Conservation (phyloP, 176 grass and related monocot genomes). For the Cenchrus fungigraminus region DNA sequence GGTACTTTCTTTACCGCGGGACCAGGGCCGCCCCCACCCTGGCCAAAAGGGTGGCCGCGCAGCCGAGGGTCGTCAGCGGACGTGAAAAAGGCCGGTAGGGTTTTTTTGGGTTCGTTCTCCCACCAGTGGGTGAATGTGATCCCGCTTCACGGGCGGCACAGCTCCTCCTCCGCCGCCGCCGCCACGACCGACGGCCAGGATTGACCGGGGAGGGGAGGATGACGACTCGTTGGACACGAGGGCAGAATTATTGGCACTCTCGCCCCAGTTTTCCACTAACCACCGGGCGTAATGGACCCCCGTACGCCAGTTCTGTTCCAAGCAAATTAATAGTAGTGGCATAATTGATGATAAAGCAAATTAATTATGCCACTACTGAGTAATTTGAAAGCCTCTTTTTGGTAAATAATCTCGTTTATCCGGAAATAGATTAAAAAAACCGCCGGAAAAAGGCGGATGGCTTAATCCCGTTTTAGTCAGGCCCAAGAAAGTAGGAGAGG, state of each 20-base stretch:
- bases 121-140: background rate
- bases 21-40: background rate
- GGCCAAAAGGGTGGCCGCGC: constrained; percentile 38
- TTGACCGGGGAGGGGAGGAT: background rate
- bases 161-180: constrained; percentile 14
- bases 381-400: constrained; percentile 6
- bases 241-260: constrained; percentile 31
- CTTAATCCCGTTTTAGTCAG: constrained; percentile 5
- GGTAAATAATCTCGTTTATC: background rate
- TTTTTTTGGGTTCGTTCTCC: background rate
- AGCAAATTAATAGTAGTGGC: background rate
- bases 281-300: constrained; percentile 18
- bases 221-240: background rate
- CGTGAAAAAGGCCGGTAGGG: constrained; percentile 30
- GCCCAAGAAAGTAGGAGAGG: constrained; percentile 26
- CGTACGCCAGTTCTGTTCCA: background rate
- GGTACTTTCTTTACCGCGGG: constrained; percentile 43
- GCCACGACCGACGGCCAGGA: constrained; percentile 33
- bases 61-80: background rate
- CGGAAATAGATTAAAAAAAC: background rate
- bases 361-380: too few relatives aligned
- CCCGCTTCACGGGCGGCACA: constrained; percentile 7
- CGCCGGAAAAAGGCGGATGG: background rate
- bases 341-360: background rate
- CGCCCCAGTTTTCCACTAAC: constrained; percentile 2